Evolutionary conservation across 2,329 filamentous ascomycete genomes (phyloP).

Genomic region (Nothophaeocryptopus gaeumannii): DNA sequence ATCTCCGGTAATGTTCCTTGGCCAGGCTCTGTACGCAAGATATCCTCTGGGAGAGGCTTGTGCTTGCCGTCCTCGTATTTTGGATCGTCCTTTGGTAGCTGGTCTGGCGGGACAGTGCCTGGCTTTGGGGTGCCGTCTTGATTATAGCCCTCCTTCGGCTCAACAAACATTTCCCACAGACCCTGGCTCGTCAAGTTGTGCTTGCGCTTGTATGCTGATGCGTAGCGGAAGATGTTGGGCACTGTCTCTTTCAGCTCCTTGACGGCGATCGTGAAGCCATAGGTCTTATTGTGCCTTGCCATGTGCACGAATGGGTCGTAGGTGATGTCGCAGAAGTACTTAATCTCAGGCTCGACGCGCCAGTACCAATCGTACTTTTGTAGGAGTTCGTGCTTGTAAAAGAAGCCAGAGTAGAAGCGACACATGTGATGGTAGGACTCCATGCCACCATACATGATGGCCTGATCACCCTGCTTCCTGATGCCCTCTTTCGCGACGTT

Average conservation of each 20-base stretch:
- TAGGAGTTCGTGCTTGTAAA: constrained; percentile 93
- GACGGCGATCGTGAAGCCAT: constrained; percentile 97
- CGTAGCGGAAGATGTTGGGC: constrained; percentile 97
- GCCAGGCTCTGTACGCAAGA: constrained; percentile 71
- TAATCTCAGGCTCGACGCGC: constrained; percentile 98
- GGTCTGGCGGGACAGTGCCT: constrained; percentile 30
- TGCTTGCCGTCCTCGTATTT: constrained; percentile 65
- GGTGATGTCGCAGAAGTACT: constrained; percentile 99
- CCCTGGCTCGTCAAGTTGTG: constrained; percentile 90
- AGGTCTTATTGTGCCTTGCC: constrained; percentile 93
- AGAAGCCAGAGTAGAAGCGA: constrained; percentile 98
- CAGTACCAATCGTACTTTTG: constrained; percentile 99
- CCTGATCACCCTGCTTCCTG: constrained; percentile 90
- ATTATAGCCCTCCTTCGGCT: constrained; percentile 64
- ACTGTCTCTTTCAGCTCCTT: constrained; percentile 98
- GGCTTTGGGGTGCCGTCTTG: constrained; percentile 52
- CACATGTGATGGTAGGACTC: constrained; percentile 99
- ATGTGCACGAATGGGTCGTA: constrained; percentile 97
- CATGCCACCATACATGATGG: constrained; percentile 98
- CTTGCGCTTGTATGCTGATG: constrained; percentile 92
- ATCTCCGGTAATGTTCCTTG: constrained; percentile 72
- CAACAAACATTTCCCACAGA: constrained; percentile 98
- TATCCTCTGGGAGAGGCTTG: constrained; percentile 73
- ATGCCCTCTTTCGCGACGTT: constrained; percentile 95
- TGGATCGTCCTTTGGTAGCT: constrained; percentile 50